Conservation (phyloP, 352 stramenopile species). For the Phytophthora megakarya region DNA sequence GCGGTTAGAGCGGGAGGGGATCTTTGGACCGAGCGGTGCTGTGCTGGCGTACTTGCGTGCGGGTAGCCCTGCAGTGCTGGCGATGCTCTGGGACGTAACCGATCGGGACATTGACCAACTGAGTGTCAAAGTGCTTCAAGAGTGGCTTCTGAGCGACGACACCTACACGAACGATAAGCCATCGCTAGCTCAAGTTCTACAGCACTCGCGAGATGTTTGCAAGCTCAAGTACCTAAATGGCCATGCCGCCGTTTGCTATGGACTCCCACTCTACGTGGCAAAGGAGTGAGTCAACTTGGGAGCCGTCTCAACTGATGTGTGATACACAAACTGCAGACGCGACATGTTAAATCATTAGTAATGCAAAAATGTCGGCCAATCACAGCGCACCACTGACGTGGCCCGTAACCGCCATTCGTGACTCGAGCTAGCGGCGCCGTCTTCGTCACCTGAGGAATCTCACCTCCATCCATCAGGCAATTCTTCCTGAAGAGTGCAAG, state of each 20-base stretch:
- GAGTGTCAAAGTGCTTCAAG: conserved; percentile 60
- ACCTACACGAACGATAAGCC: conserved; percentile 28
- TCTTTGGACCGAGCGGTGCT: conserved; percentile 95
- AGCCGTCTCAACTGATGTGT: conserved; percentile 21
- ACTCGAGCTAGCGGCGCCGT: conserved; percentile 17
- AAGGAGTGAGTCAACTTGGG: conserved; percentile 16
- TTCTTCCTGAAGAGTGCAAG: conserved; percentile 5
- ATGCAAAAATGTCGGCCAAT: conserved; percentile 33
- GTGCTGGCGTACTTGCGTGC: conserved; percentile 94
- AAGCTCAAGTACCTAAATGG: conserved; percentile 96
- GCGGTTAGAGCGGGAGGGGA: conserved; percentile 77
- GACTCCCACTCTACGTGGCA: conserved; percentile 78
- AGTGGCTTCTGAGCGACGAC: conserved; percentile 73
- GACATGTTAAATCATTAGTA: conserved; percentile 31
- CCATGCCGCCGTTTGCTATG: conserved; percentile 96
- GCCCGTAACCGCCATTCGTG: conserved; percentile 37
- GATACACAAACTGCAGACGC: conserved; percentile 28
- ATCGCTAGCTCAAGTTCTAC: conserved; percentile 75
- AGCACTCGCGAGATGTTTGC: conserved; percentile 80
- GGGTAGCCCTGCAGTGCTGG: conserved; percentile 94
- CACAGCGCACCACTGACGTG: conserved; percentile 31
- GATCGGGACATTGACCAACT: conserved; percentile 98
- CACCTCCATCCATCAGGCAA: conserved; percentile 19
- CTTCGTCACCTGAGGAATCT: no score
- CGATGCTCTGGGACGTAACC: conserved; percentile 99